phyloP scores from a whole-genome alignment of 495 filamentous ascomycete species.

The Aspergillus coremiiformis region DNA sequence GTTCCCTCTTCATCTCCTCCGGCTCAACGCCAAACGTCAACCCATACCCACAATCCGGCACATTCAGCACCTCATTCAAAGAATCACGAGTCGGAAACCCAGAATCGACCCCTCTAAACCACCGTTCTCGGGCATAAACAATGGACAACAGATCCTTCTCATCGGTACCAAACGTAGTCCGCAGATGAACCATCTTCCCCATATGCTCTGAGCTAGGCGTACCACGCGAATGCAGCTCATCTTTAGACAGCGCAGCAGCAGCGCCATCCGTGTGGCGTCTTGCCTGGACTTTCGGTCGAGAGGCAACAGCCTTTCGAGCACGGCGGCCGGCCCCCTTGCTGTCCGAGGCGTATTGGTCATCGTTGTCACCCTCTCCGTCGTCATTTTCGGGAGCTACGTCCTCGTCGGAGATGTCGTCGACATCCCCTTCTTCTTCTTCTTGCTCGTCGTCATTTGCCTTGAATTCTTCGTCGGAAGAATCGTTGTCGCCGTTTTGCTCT shows the following conservation, averaged over 20 bases:
- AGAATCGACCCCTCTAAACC: slow-evolving; percentile 36
- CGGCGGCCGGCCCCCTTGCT: neutral
- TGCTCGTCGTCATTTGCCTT: slow-evolving; percentile 5
- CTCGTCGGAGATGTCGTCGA: slow-evolving; percentile 11
- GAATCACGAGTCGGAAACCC: slow-evolving; percentile 42
- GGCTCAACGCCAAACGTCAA: slow-evolving; percentile 31
- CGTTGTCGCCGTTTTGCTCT: slow-evolving; percentile 4
- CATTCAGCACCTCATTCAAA: slow-evolving; percentile 18
- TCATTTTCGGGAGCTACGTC: slow-evolving; percentile 1
- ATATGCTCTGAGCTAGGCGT: slow-evolving; percentile 34
- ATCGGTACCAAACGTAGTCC: slow-evolving; percentile 38
- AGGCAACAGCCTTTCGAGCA: neutral
- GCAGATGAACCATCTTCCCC: slow-evolving; percentile 31
- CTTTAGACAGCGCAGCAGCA: slow-evolving; percentile 10
- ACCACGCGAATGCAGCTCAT: slow-evolving; percentile 32
- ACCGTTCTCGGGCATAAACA: slow-evolving; percentile 42
- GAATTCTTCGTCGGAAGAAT: slow-evolving; percentile 24
- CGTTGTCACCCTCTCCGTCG: slow-evolving; percentile 9
- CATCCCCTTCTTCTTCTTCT: slow-evolving; percentile 13
- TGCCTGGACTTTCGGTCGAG: slow-evolving; percentile 8
- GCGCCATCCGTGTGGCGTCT: slow-evolving; percentile 17
- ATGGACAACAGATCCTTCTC: slow-evolving; percentile 40
- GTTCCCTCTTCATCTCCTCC: slow-evolving; percentile 37
- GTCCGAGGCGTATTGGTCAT: slow-evolving; percentile 10
- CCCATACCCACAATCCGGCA: slow-evolving; percentile 36